Conservation (phyloP, 257 asterid species). For the Solanum bukasovii region DNA sequence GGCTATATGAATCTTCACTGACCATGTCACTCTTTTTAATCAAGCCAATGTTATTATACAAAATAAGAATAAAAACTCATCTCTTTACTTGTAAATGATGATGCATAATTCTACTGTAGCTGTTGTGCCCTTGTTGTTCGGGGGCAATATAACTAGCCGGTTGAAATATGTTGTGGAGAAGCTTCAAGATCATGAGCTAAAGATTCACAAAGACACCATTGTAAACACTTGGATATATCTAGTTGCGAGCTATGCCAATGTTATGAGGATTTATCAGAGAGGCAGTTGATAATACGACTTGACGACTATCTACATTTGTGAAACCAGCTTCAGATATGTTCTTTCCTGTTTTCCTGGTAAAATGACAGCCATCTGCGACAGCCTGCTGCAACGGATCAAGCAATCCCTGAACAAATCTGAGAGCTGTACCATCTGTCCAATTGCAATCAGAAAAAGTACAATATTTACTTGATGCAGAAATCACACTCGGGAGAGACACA, state of each 20-base stretch:
- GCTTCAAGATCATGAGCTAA: not conserved
- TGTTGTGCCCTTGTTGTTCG: not conserved
- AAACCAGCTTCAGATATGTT: slow-evolving; percentile 50
- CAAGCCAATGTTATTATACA: not conserved
- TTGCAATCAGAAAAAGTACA: not conserved
- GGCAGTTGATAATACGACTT: slow-evolving; percentile 42
- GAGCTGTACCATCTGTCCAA: slow-evolving; percentile 59
- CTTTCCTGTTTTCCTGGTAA: slow-evolving; percentile 48
- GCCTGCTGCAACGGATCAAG: slow-evolving; percentile 80
- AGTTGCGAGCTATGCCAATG: slow-evolving; percentile 60
- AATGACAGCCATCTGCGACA: slow-evolving; percentile 74
- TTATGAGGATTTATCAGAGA: slow-evolving; percentile 55
- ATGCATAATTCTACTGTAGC: not conserved
- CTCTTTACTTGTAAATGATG: not conserved
- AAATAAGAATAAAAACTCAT: not conserved
- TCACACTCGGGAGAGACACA: not conserved
- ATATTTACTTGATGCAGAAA: not conserved
- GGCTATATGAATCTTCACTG: not conserved
- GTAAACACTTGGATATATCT: not conserved
- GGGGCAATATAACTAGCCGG: not conserved
- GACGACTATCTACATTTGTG: slow-evolving; percentile 32
- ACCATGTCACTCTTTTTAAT: not conserved
- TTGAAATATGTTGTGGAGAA: not conserved
- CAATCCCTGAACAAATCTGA: slow-evolving; percentile 44
- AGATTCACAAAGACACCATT: not conserved